phyloP scores from a whole-genome alignment of 441 rosid genomes.

The Euphorbia schlechtendalii region DNA sequence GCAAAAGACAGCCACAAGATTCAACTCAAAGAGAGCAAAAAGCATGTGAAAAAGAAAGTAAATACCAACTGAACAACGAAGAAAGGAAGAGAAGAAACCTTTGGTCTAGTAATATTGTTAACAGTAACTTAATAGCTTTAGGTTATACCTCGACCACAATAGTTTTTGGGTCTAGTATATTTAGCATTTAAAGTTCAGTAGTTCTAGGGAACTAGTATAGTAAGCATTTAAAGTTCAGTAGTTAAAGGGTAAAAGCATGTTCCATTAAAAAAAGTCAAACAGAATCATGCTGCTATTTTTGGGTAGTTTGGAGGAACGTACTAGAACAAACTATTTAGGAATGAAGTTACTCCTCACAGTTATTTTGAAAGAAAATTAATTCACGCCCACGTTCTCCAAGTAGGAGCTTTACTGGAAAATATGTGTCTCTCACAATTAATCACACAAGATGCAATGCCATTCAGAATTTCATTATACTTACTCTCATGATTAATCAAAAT shows the following conservation, averaged over 20 bases:
- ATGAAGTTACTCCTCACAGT: neutral
- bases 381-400: neutral
- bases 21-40: neutral
- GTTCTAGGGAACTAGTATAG: too few relatives aligned
- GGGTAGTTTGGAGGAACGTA: neutral
- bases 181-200: too few relatives aligned
- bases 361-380: neutral
- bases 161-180: neutral
- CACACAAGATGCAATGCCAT: neutral
- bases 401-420: neutral
- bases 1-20: constrained; percentile 19
- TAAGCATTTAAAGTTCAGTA: too few relatives aligned
- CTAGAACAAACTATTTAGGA: too few relatives aligned
- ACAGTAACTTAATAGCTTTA: neutral
- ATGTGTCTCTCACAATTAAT: neutral
- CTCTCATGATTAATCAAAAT: neutral
- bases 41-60: constrained; percentile 5
- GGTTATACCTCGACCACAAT: too few relatives aligned
- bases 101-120: neutral
- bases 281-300: neutral
- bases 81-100: neutral
- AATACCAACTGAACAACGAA: neutral
- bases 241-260: neutral
- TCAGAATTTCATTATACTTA: too few relatives aligned
- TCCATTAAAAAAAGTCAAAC: neutral